A percentile compares a stretch with the other conserved stretches of the same genome.
phyloP scores from a whole-genome alignment of 2,329 filamentous ascomycete species.

The Orbilia blumenaviensis region DNA sequence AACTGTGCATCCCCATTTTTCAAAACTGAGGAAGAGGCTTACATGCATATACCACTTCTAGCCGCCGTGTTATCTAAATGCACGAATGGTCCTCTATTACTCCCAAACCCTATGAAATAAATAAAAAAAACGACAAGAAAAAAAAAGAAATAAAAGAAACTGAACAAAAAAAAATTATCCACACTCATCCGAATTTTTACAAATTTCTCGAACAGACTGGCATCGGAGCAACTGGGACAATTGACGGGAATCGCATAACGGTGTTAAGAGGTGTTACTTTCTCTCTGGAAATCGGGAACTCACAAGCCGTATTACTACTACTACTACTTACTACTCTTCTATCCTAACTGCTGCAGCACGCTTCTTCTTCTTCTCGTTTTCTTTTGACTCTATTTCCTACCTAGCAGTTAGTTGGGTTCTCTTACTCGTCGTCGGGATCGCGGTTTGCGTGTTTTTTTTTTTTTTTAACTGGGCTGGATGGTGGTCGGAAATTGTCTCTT shows the following conservation, averaged over 20 bases:
- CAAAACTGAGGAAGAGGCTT: conserved; percentile 38
- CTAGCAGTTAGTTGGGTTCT: conserved; percentile 6
- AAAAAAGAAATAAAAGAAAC: conserved; percentile 20
- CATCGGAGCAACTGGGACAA: conserved; percentile 49
- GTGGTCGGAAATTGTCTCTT: conserved; percentile 34
- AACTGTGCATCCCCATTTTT: conserved; percentile 37
- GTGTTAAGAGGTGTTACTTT: conserved; percentile 53
- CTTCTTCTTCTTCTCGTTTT: not conserved
- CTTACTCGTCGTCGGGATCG: conserved; percentile 11
- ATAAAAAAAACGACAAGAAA: conserved; percentile 2
- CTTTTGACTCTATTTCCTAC: conserved; percentile 5
- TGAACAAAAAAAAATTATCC: not conserved
- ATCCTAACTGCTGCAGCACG: not conserved
- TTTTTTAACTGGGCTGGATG: conserved; percentile 22
- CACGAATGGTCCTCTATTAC: not conserved
- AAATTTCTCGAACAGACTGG: conserved; percentile 48
- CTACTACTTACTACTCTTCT: conserved; percentile 25
- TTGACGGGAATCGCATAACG: conserved; percentile 52
- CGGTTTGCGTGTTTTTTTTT: conserved; percentile 33
- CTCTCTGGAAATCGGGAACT: conserved; percentile 49
- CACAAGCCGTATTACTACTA: conserved; percentile 25
- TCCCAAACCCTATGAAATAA: no score
- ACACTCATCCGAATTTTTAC: no score
- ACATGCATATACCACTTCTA: conserved; percentile 17
- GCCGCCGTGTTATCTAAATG: conserved; percentile 49